Percentiles rank a stretch among this genome's conserved stretches.
Evolutionary conservation across 164 flowering plant species (phyloP).

Genomic region (Tetrastigma voinierianum): DNA sequence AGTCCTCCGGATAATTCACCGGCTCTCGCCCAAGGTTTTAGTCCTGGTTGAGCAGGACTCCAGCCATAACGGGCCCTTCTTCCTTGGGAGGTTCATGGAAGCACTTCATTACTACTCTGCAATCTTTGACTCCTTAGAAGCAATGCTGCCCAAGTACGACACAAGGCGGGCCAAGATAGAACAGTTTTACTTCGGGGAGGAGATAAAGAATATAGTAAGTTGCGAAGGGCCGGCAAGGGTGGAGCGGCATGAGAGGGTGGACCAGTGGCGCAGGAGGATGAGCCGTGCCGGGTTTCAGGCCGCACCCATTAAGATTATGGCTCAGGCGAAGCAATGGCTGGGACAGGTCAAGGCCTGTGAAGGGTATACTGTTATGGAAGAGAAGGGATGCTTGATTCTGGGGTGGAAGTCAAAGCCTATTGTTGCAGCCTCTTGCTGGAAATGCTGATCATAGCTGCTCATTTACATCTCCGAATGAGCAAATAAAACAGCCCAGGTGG

Average conservation of each 20-base stretch:
- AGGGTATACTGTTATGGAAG: constrained; percentile 60
- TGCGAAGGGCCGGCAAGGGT: constrained; percentile 62
- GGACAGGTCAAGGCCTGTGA: constrained; percentile 33
- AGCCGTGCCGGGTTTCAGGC: constrained; percentile 66
- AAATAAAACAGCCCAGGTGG: not conserved
- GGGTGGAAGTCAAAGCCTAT: constrained; percentile 69
- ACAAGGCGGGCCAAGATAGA: constrained; percentile 60
- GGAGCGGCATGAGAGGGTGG: constrained; percentile 62
- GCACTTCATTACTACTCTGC: constrained; percentile 62
- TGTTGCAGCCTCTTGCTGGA: constrained; percentile 65
- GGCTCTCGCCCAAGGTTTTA: constrained; percentile 39
- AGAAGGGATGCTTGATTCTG: constrained; percentile 63
- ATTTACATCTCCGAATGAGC: no score
- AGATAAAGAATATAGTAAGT: constrained; percentile 63
- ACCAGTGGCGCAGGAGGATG: constrained; percentile 66
- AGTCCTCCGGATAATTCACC: constrained; percentile 47
- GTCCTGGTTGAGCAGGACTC: constrained; percentile 63
- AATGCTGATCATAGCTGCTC: constrained; percentile 33
- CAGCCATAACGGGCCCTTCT: constrained; percentile 66
- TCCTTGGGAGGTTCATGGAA: constrained; percentile 66
- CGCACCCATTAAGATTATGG: constrained; percentile 47
- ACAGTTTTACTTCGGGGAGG: constrained; percentile 61
- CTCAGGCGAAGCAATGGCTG: constrained; percentile 57
- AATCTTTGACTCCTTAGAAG: constrained; percentile 56
- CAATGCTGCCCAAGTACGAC: constrained; percentile 61